phyloP scores from a whole-genome alignment of 208 protist species.

The Wallacemonas sp. region DNA sequence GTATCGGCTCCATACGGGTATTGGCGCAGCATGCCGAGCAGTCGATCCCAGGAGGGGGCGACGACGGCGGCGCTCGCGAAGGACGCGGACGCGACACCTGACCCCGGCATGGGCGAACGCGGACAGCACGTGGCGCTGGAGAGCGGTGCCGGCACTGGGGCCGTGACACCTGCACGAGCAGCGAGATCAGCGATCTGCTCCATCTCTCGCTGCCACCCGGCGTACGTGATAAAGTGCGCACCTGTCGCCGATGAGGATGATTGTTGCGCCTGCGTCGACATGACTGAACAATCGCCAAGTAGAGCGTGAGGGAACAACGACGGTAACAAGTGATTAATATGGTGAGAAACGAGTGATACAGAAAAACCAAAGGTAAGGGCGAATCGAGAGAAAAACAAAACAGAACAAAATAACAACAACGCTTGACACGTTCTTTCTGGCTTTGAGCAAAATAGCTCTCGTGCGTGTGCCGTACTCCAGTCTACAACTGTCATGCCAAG shows the following conservation, averaged over 20 bases:
- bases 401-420: no score
- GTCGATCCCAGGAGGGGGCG: slow-evolving; percentile 12
- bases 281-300: slow-evolving; percentile 3
- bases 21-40: not conserved
- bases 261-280: not conserved
- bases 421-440: no score
- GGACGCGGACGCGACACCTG: no score
- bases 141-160: not conserved
- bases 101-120: no score
- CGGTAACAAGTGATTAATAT: no score
- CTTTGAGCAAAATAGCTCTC: no score
- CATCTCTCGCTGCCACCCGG: slow-evolving; percentile 7
- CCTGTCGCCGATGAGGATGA: not conserved
- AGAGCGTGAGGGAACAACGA: no score
- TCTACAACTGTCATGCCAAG: no score
- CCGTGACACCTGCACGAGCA: not conserved
- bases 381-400: no score
- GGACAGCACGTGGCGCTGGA: not conserved
- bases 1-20: slow-evolving; percentile 1
- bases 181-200: slow-evolving; percentile 1
- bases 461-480: no score
- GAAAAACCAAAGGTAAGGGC: no score
- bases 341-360: no score
- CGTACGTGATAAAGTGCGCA: slow-evolving; percentile 5
- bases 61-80: not conserved